A percentile compares a stretch with the other conserved stretches of the same genome.
Conservation (phyloP, 257 asterid genomes). For the Solanum habrochaites region DNA sequence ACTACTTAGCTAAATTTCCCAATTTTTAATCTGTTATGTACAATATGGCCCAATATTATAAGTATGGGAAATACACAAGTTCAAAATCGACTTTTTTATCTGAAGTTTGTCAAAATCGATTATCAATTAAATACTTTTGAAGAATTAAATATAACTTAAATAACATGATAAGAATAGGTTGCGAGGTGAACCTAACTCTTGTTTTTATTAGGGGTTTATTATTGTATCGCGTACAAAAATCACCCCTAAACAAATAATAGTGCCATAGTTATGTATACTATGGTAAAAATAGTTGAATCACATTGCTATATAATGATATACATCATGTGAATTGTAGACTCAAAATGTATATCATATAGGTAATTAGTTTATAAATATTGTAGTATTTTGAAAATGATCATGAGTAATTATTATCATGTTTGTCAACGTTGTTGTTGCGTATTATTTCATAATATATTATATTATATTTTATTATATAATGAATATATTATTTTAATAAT, state of each 20-base stretch:
- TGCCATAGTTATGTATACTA: neutral
- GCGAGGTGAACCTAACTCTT: neutral
- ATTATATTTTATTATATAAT: rapidly evolving
- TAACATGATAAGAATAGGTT: neutral
- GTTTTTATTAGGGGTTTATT: neutral
- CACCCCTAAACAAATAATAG: neutral
- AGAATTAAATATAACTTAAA: neutral
- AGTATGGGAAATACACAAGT: neutral
- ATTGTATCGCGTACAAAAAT: neutral
- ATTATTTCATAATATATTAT: too few species aligned
- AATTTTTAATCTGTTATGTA: too few species aligned
- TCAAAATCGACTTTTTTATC: neutral
- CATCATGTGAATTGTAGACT: neutral
- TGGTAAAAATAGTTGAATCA: too few species aligned
- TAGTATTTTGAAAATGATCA: too few species aligned
- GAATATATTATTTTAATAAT: too few species aligned
- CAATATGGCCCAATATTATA: neutral
- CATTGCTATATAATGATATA: too few species aligned
- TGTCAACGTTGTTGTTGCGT: rapidly evolving
- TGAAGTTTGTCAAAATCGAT: neutral
- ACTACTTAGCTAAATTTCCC: too few species aligned
- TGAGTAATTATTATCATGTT: too few species aligned
- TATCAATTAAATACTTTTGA: neutral
- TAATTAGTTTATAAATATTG: neutral
- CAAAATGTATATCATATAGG: neutral